A percentile compares a stretch with the other conserved stretches of the same genome.
Evolutionary conservation across 345 rosid genomes (phyloP).

Genomic region (Erucastrum elatum): DNA sequence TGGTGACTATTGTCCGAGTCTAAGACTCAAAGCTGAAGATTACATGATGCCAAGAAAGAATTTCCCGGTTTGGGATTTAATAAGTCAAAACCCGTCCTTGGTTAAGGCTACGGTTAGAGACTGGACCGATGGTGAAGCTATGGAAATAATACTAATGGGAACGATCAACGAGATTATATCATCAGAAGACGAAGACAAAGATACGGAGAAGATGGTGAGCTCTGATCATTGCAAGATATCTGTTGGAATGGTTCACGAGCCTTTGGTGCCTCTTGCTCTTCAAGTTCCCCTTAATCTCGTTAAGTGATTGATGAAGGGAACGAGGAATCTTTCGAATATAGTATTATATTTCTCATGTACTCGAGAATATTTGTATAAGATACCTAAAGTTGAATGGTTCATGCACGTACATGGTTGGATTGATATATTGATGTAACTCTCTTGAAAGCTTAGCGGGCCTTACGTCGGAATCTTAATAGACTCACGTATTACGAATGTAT

Average conservation of each 20-base stretch:
- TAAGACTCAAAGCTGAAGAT: conserved; percentile 58
- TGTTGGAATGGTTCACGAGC: conserved; percentile 36
- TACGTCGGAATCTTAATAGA: neutral
- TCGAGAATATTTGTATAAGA: neutral
- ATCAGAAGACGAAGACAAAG: neutral
- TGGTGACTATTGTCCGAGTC: conserved; percentile 79
- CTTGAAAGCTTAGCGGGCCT: neutral
- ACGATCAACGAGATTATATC: conserved; percentile 14
- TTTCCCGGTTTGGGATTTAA: conserved; percentile 77
- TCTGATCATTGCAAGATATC: conserved; percentile 34
- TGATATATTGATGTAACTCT: neutral
- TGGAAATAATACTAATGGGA: conserved; percentile 36
- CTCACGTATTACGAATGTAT: neutral
- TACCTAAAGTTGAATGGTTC: neutral
- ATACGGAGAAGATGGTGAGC: conserved; percentile 6
- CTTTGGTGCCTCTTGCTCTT: conserved; percentile 28
- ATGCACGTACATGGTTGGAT: neutral
- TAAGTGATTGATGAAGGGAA: conserved; percentile 5
- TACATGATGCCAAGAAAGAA: conserved; percentile 81
- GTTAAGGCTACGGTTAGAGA: conserved; percentile 68
- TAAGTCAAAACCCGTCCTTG: conserved; percentile 49
- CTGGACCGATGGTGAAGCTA: conserved; percentile 73
- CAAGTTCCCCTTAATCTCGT: conserved; percentile 30
- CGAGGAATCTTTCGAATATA: neutral
- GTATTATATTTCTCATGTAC: neutral